A percentile compares a stretch with the other conserved stretches of the same genome.
phyloP scores from a whole-genome alignment of 2,329 filamentous ascomycete species.

The Neofusicoccum cordaticola region DNA sequence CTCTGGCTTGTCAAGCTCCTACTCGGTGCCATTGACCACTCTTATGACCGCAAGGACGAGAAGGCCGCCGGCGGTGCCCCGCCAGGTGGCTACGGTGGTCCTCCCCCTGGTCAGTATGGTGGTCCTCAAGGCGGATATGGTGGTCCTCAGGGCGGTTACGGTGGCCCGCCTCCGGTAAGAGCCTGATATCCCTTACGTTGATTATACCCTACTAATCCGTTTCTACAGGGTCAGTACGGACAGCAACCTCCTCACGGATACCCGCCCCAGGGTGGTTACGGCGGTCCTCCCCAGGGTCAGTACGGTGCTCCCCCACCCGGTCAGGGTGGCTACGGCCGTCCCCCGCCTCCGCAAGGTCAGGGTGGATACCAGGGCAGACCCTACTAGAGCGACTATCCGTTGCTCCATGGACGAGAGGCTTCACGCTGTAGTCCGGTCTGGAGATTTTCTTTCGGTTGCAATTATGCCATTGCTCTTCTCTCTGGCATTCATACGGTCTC shows the following conservation, averaged over 20 bases:
- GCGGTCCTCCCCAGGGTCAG: constrained; percentile 24
- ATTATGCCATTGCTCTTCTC: not conserved
- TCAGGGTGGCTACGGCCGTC: constrained; percentile 29
- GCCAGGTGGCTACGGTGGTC: constrained; percentile 20
- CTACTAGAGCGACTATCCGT: not conserved
- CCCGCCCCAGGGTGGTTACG: constrained; percentile 20
- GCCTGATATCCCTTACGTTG: not conserved
- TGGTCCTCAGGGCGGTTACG: constrained; percentile 20
- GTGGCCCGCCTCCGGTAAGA: constrained; percentile 19
- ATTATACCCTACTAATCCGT: constrained; percentile 12
- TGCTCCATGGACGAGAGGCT: not conserved
- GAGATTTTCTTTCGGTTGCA: not conserved
- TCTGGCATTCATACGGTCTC: not conserved
- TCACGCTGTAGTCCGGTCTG: not conserved
- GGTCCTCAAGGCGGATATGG: constrained; percentile 19
- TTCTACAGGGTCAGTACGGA: constrained; percentile 23
- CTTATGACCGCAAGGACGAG: constrained; percentile 65
- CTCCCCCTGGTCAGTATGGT: constrained; percentile 33
- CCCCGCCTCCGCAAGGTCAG: constrained; percentile 23
- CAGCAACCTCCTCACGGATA: constrained; percentile 23
- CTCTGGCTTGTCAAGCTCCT: constrained; percentile 67
- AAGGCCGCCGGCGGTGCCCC: constrained; percentile 43
- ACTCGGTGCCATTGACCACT: constrained; percentile 64
- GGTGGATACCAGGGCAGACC: constrained; percentile 11
- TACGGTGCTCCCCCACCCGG: constrained; percentile 29